Evolutionary conservation across 495 filamentous ascomycete genomes (phyloP).

Genomic region (Collariella sp.): DNA sequence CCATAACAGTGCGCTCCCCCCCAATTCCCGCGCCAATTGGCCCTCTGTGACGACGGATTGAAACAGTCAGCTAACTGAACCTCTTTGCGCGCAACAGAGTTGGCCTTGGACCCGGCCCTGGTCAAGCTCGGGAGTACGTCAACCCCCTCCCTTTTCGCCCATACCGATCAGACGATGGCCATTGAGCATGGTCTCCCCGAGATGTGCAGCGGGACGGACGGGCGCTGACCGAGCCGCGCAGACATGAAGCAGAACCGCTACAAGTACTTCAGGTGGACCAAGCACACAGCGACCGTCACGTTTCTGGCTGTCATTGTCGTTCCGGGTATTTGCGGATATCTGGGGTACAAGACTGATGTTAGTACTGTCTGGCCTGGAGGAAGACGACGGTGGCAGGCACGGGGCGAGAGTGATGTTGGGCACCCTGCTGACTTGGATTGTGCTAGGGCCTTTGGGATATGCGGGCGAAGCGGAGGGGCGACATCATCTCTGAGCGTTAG

Average conservation of each 20-base stretch:
- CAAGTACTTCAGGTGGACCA: slow-evolving; percentile 93
- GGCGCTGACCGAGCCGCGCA: slow-evolving; percentile 29
- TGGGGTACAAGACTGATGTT: slow-evolving; percentile 77
- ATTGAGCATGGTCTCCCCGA: not conserved
- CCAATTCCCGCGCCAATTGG: not conserved
- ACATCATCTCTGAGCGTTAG: slow-evolving; percentile 69
- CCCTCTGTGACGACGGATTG: not conserved
- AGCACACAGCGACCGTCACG: slow-evolving; percentile 66
- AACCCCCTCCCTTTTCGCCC: slow-evolving; percentile 5
- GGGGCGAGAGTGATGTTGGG: not conserved
- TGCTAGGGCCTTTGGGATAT: slow-evolving; percentile 75
- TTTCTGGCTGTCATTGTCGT: slow-evolving; percentile 65
- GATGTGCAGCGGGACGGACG: too few relatives aligned
- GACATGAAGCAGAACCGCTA: slow-evolving; percentile 79
- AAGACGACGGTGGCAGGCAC: not conserved
- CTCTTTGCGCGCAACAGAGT: slow-evolving; percentile 24
- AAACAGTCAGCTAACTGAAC: slow-evolving; percentile 3
- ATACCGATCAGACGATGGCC: not conserved
- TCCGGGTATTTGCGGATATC: slow-evolving; percentile 56
- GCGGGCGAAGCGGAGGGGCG: slow-evolving; percentile 78
- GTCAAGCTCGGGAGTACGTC: slow-evolving; percentile 65
- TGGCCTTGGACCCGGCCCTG: slow-evolving; percentile 69
- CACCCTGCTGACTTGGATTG: not conserved
- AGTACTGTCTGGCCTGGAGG: slow-evolving; percentile 27
- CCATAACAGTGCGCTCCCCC: slow-evolving; percentile 33